phyloP scores from a whole-genome alignment of 768 basidiomycete genomes.

The Boletus bicolor region DNA sequence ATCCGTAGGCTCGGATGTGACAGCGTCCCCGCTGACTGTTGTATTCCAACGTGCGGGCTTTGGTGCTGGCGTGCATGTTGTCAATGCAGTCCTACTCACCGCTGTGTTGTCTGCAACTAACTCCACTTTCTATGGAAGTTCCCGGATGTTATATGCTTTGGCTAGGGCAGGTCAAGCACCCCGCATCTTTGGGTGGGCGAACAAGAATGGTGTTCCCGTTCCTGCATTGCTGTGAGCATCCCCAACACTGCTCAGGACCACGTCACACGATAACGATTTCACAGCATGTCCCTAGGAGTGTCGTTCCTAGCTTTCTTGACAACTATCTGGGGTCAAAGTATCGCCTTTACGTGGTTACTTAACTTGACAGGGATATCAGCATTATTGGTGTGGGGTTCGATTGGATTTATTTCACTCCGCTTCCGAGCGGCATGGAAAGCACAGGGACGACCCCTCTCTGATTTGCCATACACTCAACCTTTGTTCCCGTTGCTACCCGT shows the following conservation, averaged over 20 bases:
- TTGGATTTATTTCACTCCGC: slow-evolving; percentile 52
- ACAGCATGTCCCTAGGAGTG: slow-evolving; percentile 46
- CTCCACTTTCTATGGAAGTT: slow-evolving; percentile 64
- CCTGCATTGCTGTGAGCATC: slow-evolving; percentile 48
- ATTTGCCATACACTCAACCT: slow-evolving; percentile 59
- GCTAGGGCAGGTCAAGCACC: slow-evolving; percentile 67
- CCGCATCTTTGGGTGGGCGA: slow-evolving; percentile 59
- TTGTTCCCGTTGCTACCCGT: slow-evolving; percentile 52
- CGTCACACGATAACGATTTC: neutral
- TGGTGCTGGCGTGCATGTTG: slow-evolving; percentile 56
- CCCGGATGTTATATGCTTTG: slow-evolving; percentile 58
- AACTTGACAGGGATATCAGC: slow-evolving; percentile 66
- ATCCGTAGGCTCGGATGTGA: slow-evolving; percentile 43
- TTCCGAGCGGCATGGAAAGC: slow-evolving; percentile 61
- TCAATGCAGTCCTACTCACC: slow-evolving; percentile 67
- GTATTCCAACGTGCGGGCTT: slow-evolving; percentile 62
- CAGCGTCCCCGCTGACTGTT: slow-evolving; percentile 61
- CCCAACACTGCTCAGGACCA: slow-evolving; percentile 5
- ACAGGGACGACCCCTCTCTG: slow-evolving; percentile 47
- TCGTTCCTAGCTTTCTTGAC: slow-evolving; percentile 53
- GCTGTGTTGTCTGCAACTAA: slow-evolving; percentile 64
- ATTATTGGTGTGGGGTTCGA: slow-evolving; percentile 64
- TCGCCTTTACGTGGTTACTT: slow-evolving; percentile 57
- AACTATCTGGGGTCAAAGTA: slow-evolving; percentile 54
- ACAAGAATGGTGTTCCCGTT: slow-evolving; percentile 60